Evolutionary conservation across 441 rosid species (phyloP).

Genomic region (Raphanus hybrid): DNA sequence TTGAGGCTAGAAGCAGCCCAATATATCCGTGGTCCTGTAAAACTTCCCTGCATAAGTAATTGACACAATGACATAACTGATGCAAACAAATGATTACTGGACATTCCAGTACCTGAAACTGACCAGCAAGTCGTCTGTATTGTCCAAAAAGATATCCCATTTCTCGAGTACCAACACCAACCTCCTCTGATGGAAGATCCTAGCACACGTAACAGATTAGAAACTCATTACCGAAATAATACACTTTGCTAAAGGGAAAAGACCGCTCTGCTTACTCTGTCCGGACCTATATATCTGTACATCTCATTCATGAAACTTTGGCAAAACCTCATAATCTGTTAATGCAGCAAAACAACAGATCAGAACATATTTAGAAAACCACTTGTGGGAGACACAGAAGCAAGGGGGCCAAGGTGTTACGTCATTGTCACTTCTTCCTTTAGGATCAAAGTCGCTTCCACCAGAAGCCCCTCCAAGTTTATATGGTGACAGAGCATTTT

Average conservation of each 20-base stretch:
- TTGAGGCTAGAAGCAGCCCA: conserved; percentile 99
- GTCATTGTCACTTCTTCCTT: conserved; percentile 98
- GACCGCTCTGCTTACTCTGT: conserved; percentile 61
- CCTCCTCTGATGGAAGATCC: too few relatives aligned
- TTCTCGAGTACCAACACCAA: too few relatives aligned
- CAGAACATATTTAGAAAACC: conserved; percentile 12
- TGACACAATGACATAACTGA: conserved; percentile 51
- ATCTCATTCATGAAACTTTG: conserved; percentile 99
- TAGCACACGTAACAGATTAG: too few relatives aligned
- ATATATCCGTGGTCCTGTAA: conserved; percentile 93
- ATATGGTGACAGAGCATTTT: conserved; percentile 93
- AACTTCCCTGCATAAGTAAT: conserved; percentile 98
- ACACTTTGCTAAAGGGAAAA: conserved; percentile 15
- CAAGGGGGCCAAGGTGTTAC: conserved; percentile 45
- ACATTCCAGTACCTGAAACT: conserved; percentile 78
- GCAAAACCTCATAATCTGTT: conserved; percentile 97
- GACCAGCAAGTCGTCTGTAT: conserved; percentile 93
- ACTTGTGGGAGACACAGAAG: too few relatives aligned
- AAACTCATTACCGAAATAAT: too few relatives aligned
- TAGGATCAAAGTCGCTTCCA: conserved; percentile 99
- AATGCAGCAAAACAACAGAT: conserved; percentile 30
- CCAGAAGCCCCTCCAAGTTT: conserved; percentile 99
- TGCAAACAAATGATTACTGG: conserved; percentile 6
- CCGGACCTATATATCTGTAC: conserved; percentile 89
- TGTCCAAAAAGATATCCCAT: conserved; percentile 98